Percentiles rank a stretch among this genome's conserved stretches.
Conservation (phyloP, 1,284 basidiomycete genomes). For the Kwoniella shivajii region DNA sequence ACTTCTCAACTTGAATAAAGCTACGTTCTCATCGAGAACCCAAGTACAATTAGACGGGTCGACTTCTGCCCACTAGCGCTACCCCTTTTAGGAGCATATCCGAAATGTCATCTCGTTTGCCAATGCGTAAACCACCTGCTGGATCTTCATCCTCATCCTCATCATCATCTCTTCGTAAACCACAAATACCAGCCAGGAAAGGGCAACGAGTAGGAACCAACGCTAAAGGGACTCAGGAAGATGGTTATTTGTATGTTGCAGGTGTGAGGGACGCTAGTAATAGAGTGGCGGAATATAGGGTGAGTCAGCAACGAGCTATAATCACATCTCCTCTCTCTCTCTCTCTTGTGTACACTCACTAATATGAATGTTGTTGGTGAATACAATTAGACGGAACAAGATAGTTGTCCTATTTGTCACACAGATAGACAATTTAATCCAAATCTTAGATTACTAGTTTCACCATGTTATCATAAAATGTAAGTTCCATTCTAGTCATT, state of each 20-base stretch:
- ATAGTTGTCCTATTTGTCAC: conserved; percentile 96
- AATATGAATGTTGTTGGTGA: not conserved
- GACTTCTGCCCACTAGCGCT: too few species aligned
- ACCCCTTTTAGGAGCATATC: too few species aligned
- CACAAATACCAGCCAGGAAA: not conserved
- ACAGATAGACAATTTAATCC: conserved; percentile 96
- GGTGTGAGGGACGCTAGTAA: conserved; percentile 49
- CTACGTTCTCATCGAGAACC: too few species aligned
- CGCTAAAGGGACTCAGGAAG: conserved; percentile 27
- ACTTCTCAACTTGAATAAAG: too few species aligned
- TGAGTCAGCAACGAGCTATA: too few species aligned
- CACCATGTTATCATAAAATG: conserved; percentile 99
- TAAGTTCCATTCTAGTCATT: conserved; percentile 41
- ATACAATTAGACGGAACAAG: conserved; percentile 80
- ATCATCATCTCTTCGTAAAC: conserved; percentile 1
- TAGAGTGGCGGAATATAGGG: conserved; percentile 46
- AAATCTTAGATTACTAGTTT: conserved; percentile 88
- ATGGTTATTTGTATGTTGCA: conserved; percentile 48
- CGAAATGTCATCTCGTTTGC: conserved; percentile 3
- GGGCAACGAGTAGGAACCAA: conserved; percentile 26
- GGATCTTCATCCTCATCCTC: not conserved
- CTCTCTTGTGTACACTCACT: not conserved
- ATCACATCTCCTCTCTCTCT: too few species aligned
- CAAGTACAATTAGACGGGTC: too few species aligned
- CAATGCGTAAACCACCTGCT: conserved; percentile 5